Evolutionary conservation across 1,284 basidiomycete species (phyloP), one percentile per base, ranked within the genome.

Genomic region (Violaceomyces palustris): DNA sequence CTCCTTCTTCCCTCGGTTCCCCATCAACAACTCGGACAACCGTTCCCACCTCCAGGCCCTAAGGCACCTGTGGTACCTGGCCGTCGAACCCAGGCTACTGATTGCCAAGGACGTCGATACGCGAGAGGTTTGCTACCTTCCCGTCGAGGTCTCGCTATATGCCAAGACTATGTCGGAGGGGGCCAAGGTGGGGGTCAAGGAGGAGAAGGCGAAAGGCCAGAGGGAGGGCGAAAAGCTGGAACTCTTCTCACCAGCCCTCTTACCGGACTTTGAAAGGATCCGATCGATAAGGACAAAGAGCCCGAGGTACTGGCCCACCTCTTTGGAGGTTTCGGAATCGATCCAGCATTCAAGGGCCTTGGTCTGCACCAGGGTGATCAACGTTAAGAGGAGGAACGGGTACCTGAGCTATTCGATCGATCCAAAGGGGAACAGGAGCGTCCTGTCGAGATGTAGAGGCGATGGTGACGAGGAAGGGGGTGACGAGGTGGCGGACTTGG

Each of bases 21-120:
- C 88, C 12, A 79, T 82, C 10, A 74, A 80, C 8, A 85, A 88
- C 1, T 82, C 82, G 7, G 92, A 98, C 67, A 94, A 94, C 75
- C 85, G 86, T 50, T 83, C 85, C 29, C 93, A 90, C 67, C 79
- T 96, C 4, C 94, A 97, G 73, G 89, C 91, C 0, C 82, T 92
- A 53, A 82, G 94, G 4, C 93, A 98, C 74, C 76, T 99, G 22
- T 98, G 94, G 94, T 87, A 87, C 2, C 78, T 98, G 27, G 94
- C 94, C 1, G 85, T 88, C 12, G 92, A 98, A 66, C 92, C 94
- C 3, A 78, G 94, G 34, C 92, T 92, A 70, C 78, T 98, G 10
- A 82, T 92, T 27, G 88, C 89, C 0, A 81, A 87, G 17, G 69
- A 61, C 34, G 47, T 72, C 31, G 53, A 60, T 39, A 57, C 50